Conservation (phyloP, 2,329 filamentous ascomycete species). For the Sarocladium brachiariae region DNA sequence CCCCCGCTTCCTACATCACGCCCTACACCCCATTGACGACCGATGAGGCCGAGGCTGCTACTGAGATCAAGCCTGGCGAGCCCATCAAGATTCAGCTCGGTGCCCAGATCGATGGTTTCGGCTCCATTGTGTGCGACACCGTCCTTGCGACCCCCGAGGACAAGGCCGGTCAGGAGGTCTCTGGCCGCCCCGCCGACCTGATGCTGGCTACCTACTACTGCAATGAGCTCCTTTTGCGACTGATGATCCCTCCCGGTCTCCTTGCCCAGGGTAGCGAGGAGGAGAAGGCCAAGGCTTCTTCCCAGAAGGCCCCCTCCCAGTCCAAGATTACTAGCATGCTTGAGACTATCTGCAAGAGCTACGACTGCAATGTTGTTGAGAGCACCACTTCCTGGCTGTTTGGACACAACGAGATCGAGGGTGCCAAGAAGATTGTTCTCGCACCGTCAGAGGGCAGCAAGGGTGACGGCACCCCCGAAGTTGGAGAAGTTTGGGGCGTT, state of each 20-base stretch:
- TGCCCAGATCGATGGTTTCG: conserved; percentile 95
- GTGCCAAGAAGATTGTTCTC: conserved; percentile 94
- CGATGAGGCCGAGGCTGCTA: conserved; percentile 76
- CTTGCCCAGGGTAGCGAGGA: conserved; percentile 79
- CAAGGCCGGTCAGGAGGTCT: conserved; percentile 56
- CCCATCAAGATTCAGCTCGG: conserved; percentile 97
- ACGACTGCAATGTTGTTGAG: conserved; percentile 89
- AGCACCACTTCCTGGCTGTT: conserved; percentile 98
- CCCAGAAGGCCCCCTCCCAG: conserved; percentile 78
- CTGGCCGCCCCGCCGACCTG: conserved; percentile 77
- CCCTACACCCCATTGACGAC: conserved; percentile 90
- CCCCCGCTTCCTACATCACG: conserved; percentile 87
- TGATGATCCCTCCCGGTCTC: conserved; percentile 87
- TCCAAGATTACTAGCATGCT: conserved; percentile 78
- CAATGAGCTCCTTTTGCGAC: conserved; percentile 85
- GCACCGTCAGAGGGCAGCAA: conserved; percentile 79
- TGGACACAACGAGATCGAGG: conserved; percentile 95
- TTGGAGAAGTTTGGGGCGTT: conserved; percentile 95
- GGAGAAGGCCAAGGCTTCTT: conserved; percentile 86
- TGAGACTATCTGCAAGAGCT: conserved; percentile 86
- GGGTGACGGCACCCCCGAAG: conserved; percentile 81
- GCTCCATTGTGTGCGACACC: conserved; percentile 92
- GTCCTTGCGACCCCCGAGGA: conserved; percentile 58
- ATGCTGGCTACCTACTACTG: conserved; percentile 88
- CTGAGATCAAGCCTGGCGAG: conserved; percentile 76